Conservation (phyloP, 768 basidiomycete species). For the Suillus americanus region DNA sequence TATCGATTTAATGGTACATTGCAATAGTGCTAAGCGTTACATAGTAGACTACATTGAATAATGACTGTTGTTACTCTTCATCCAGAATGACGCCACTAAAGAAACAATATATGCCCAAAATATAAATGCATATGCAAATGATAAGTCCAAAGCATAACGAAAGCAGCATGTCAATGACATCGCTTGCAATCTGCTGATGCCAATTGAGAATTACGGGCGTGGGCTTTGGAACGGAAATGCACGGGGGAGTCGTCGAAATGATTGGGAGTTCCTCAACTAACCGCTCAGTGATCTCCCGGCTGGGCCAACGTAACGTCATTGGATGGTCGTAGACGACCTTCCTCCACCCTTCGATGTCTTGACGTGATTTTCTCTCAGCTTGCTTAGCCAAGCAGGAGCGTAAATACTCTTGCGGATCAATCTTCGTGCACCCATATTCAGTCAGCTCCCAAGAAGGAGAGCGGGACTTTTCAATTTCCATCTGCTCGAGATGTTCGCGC, state of each 20-base stretch:
- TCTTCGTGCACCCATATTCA: constrained; percentile 25
- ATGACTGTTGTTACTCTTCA: not conserved
- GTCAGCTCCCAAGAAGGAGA: constrained; percentile 29
- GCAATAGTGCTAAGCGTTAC: not conserved
- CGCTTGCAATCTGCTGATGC: constrained; percentile 23
- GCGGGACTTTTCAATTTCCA: constrained; percentile 9
- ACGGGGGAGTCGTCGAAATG: not conserved
- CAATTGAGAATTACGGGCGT: constrained; percentile 16
- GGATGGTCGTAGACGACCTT: constrained; percentile 25
- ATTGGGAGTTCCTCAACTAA: not conserved
- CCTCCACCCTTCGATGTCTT: constrained; percentile 15
- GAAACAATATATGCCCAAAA: constrained; percentile 30
- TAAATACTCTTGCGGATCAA: constrained; percentile 27
- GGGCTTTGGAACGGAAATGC: constrained; percentile 3
- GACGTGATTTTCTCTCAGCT: constrained; percentile 26
- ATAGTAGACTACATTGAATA: not conserved
- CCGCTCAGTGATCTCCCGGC: constrained; percentile 8
- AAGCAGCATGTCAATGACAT: constrained; percentile 27
- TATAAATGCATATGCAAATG: constrained; percentile 27
- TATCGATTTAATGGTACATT: not conserved
- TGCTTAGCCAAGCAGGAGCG: constrained; percentile 25
- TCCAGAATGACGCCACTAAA: constrained; percentile 8
- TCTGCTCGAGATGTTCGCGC: constrained; percentile 11
- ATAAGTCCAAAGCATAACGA: constrained; percentile 25
- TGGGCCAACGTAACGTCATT: constrained; percentile 17